A percentile compares a stretch with the other conserved stretches of the same genome.
Evolutionary conservation across 1,284 basidiomycete species (phyloP).

Genomic region (Malassezia restricta): DNA sequence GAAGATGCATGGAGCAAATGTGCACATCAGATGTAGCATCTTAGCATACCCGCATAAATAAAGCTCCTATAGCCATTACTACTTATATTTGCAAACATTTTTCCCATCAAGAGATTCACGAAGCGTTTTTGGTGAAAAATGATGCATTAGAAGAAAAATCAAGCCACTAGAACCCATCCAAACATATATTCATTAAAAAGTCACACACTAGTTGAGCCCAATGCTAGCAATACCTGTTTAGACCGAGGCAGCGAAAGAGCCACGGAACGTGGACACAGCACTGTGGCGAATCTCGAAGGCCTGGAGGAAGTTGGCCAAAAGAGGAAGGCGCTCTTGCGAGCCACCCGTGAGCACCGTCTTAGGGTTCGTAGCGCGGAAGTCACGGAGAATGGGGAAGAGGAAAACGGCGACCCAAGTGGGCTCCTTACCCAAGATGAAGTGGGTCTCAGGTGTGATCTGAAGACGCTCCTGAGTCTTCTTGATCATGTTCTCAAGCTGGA

Average conservation of each 20-base stretch:
- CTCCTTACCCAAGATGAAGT: conserved; percentile 3
- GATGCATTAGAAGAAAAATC: no score
- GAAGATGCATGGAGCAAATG: no score
- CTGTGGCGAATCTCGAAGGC: conserved; percentile 10
- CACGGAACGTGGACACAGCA: background rate
- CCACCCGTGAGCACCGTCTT: conserved; percentile 4
- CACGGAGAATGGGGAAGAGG: conserved; percentile 15
- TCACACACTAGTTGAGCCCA: no score
- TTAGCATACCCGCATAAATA: no score
- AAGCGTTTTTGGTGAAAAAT: no score
- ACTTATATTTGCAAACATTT: no score
- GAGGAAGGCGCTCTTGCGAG: conserved; percentile 1
- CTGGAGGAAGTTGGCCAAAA: conserved; percentile 6
- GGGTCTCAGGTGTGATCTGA: background rate
- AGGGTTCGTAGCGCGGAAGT: conserved; percentile 10
- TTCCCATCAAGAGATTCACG: no score
- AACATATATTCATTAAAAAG: no score
- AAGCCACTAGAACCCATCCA: no score
- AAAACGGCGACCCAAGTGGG: conserved; percentile 9
- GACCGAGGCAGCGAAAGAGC: conserved; percentile 6
- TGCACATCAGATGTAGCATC: no score
- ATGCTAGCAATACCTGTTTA: background rate
- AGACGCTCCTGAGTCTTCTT: conserved; percentile 1
- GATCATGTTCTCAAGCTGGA: conserved; percentile 9
- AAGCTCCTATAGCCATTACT: no score